These are phyloP conservation scores for Pholiota molesta DNA, from an alignment of 768 basidiomycete genomes.

Conservation along the genomic window DNA sequence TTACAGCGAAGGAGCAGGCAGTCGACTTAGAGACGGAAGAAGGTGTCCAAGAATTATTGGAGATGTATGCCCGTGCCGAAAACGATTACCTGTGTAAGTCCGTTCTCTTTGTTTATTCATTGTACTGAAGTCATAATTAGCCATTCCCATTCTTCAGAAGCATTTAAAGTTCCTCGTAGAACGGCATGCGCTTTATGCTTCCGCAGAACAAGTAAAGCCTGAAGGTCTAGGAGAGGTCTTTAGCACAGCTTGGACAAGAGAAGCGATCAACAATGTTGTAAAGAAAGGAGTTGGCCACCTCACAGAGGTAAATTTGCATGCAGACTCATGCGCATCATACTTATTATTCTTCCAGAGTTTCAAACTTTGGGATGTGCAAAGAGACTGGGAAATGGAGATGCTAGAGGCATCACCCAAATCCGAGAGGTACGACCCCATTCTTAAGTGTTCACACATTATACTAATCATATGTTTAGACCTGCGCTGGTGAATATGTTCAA, in stretches of 20 bases:
- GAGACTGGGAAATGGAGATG: slow-evolving; percentile 74
- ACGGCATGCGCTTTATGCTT: slow-evolving; percentile 39
- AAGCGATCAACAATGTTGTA: slow-evolving; percentile 55
- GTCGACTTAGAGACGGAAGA: slow-evolving; percentile 54
- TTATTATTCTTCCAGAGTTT: slow-evolving; percentile 52
- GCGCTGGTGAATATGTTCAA: slow-evolving; percentile 54
- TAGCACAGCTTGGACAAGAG: slow-evolving; percentile 62
- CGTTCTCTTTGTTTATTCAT: background rate
- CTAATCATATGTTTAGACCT: slow-evolving; percentile 33
- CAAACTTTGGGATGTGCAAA: slow-evolving; percentile 68
- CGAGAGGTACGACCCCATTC: slow-evolving; percentile 43
- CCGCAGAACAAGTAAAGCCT: slow-evolving; percentile 45
- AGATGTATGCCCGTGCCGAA: slow-evolving; percentile 67
- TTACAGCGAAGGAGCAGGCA: slow-evolving; percentile 53
- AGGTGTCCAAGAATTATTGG: slow-evolving; percentile 58
- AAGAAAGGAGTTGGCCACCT: slow-evolving; percentile 63
- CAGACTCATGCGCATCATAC: background rate
- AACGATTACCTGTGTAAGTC: slow-evolving; percentile 79
- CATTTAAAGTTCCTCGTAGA: slow-evolving; percentile 66
- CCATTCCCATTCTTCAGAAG: slow-evolving; percentile 71
- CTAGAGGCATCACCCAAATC: slow-evolving; percentile 49
- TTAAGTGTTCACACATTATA: background rate
- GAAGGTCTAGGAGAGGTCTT: slow-evolving; percentile 61
- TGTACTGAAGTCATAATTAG: slow-evolving; percentile 37
- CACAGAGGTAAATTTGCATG: slow-evolving; percentile 48